Percentiles rank a stretch among this genome's conserved stretches.
Evolutionary conservation across 2,329 filamentous ascomycete genomes (phyloP).

Genomic region (Lachnellula subtilissima): DNA sequence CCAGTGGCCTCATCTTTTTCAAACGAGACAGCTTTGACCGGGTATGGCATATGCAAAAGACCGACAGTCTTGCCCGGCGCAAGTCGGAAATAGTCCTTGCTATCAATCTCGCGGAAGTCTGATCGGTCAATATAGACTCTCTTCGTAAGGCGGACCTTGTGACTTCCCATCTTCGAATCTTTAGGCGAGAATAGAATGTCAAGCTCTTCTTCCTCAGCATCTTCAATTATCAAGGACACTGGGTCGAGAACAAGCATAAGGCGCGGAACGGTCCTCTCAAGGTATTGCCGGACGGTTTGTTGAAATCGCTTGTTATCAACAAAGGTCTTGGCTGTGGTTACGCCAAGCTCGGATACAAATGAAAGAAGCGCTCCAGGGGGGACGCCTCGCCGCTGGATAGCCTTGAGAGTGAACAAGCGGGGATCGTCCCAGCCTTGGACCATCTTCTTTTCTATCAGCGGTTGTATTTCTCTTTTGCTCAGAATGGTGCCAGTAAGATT

Average conservation of each 20-base stretch:
- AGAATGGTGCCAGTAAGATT: constrained; percentile 81
- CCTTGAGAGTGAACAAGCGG: constrained; percentile 78
- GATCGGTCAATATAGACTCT: constrained; percentile 76
- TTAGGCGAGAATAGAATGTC: constrained; percentile 68
- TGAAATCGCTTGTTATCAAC: constrained; percentile 77
- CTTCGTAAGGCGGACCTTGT: constrained; percentile 58
- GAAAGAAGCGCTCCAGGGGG: constrained; percentile 79
- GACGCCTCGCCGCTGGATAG: constrained; percentile 72
- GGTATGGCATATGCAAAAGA: constrained; percentile 61
- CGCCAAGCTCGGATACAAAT: constrained; percentile 83
- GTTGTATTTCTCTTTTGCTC: constrained; percentile 61
- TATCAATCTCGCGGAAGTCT: constrained; percentile 68
- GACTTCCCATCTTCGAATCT: constrained; percentile 54
- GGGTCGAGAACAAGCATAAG: constrained; percentile 88
- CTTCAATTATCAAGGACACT: constrained; percentile 71
- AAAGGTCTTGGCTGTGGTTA: constrained; percentile 71
- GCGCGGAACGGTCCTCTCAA: constrained; percentile 79
- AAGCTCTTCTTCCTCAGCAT: constrained; percentile 52
- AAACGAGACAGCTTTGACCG: constrained; percentile 62
- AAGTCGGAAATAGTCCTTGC: constrained; percentile 68
- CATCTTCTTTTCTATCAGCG: constrained; percentile 30
- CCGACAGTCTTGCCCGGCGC: constrained; percentile 68
- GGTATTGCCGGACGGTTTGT: constrained; percentile 72
- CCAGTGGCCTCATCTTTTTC: constrained; percentile 56
- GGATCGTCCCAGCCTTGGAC: constrained; percentile 87